Evolutionary conservation across 306 rosid genomes (phyloP), one percentile per base, ranked within the genome.

Genomic region (Crataegus laevigata): DNA sequence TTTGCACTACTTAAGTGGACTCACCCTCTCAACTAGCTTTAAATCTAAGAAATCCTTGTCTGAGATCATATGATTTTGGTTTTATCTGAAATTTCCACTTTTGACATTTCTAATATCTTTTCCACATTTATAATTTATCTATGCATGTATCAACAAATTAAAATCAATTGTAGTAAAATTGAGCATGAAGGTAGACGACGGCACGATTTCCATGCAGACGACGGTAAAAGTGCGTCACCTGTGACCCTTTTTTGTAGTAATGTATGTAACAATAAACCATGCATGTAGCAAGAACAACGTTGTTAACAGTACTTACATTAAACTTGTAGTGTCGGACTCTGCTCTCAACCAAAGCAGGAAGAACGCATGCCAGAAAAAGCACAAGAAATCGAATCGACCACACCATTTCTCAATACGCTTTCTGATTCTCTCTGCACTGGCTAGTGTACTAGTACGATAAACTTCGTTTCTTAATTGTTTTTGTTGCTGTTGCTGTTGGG

Each of bases 331-430:
- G 86, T 8, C 97, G 89, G 28, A 91, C 85, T 72, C 77, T 89
- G 87, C 91, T 90, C 47, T 94, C 86, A 12, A 94, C 91, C 78
- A 90, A 73, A 81, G 78, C 89, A 26, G 97, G 97, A 69, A 85
- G 79, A 85, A 91, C 63, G 81, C 87, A 90, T 19, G 81, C 78
- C 73, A 83, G 51, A n/a, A 91, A 82, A 74, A 91, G 38, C 47
- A 72, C 73, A 19, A 90, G 55, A 42, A 82, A 21, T 47, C 85
- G 82, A 85, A 84, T 58, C 84, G 84, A 72, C 47, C 72, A 85
- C 38, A 24, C 84, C 98, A 93, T 93, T 75, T 59, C 62, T 55
- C 40, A 11, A 21, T 34, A 24, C 45, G 55, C 24, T 65, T 18
- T 54, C 78, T 72, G 34, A 45, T 63, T 72, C 62, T 75, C 7